These are phyloP conservation scores for Diutina pseudorugosa DNA, from an alignment of 1,139 yeast species.

Conservation along the genomic window DNA sequence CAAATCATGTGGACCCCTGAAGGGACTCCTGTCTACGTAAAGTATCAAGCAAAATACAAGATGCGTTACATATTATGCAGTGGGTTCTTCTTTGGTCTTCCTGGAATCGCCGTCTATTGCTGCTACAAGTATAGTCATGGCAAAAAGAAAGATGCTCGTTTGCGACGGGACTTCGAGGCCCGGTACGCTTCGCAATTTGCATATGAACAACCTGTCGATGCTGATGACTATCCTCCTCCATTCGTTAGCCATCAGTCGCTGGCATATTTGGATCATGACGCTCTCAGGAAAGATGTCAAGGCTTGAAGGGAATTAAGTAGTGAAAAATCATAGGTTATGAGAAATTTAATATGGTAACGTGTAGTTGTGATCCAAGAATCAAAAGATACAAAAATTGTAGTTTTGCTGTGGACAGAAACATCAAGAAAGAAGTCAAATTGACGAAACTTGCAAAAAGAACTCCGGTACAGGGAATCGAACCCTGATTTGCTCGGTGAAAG, in stretches of 20 bases:
- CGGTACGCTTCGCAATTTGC: neutral
- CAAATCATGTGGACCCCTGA: neutral
- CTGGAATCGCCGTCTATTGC: neutral
- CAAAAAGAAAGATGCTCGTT: constrained; percentile 1
- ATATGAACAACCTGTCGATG: neutral
- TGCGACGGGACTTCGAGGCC: neutral
- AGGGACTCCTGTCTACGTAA: constrained; percentile 1
- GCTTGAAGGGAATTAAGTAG: neutral
- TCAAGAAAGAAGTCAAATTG: no score
- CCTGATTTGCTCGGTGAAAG: constrained; percentile 78
- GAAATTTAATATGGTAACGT: no score
- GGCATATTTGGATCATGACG: neutral
- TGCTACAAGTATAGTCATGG: neutral
- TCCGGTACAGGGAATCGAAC: constrained; percentile 80
- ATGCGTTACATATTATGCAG: neutral
- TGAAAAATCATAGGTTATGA: no score
- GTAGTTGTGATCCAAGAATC: no score
- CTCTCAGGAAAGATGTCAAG: no score
- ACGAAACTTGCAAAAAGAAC: constrained; percentile 24
- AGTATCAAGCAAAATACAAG: neutral
- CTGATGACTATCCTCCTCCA: neutral
- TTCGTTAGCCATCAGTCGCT: neutral
- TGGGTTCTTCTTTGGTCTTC: neutral
- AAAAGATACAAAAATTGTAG: no score
- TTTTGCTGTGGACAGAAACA: no score